Evolutionary conservation across 2,329 filamentous ascomycete genomes (phyloP), one percentile per base, ranked within the genome.

Genomic region (Simplicillium aogashimaense): DNA sequence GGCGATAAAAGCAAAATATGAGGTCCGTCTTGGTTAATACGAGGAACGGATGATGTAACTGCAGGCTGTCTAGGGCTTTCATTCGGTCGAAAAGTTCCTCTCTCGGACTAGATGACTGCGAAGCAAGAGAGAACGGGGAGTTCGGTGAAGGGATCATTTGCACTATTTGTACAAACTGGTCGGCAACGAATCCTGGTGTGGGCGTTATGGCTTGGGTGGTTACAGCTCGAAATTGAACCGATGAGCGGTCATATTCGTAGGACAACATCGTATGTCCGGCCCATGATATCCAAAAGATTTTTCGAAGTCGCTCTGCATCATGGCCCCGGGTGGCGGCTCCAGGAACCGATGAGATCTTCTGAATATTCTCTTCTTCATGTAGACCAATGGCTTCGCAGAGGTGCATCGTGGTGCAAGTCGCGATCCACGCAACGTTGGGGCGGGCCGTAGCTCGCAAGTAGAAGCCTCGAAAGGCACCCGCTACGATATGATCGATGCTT

Each of bases 1-100:
- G 48, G 36, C 49, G 45, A 34, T 51, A 51, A 39, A 51, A 47
- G 45, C 48, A 51, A 36, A 51, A 51, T n/a, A 41, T 35, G 3
- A 50, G 31, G 13, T 51, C 49, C 3, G 49, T 48, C 35, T 47
- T 49, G 2, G 49, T 50, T 39, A 48, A 35, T 7, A 48, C 38
- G 12, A 50, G 35, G 35, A 51, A 51, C 12, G 46, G 45, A 40
- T 50, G 46, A 7, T 35, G 35, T 4, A 38, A 29, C 9, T 38
- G 32, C 17, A 47, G 36, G 35, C 45, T 38, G 7, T 44, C 36
- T 11, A 51, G 37, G 5, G 43, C 42, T 17, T 39, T 45, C 12
- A 50, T 33, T 33, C 45, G 47, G 40, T 45, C 43, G 34, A 45
- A 45, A 28, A 51, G 36, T 35, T 52, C 48, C 2, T 47, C 42